Evolutionary conservation across 78 protist species (phyloP).

Genomic region (Bigelowiella natans): DNA sequence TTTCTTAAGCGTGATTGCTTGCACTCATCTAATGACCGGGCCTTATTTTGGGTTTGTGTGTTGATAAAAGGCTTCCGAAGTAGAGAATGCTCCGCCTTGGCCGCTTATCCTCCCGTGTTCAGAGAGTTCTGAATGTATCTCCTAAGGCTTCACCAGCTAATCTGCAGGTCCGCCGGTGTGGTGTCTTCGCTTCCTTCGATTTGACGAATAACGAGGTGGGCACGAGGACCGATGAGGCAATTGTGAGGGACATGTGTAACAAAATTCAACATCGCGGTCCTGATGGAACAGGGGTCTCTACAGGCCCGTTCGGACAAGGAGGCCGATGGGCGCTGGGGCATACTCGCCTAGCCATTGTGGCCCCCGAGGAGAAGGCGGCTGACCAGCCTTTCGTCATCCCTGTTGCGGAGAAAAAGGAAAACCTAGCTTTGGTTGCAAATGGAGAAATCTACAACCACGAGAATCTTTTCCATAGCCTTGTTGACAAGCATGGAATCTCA

Average conservation of each 20-base stretch:
- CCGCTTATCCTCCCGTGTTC: no score
- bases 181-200: background rate
- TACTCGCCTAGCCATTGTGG: background rate
- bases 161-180: background rate
- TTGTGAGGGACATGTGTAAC: background rate
- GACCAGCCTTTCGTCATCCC: background rate
- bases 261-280: background rate
- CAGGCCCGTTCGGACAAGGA: background rate
- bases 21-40: no score
- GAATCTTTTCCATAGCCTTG: no score
- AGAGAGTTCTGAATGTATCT: no score
- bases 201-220: background rate
- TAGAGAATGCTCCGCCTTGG: no score
- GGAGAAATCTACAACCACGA: constrained; percentile 42
- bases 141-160: no score
- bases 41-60: no score
- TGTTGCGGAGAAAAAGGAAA: background rate
- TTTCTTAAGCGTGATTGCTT: no score
- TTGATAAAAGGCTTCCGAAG: no score
- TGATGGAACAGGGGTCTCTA: background rate
- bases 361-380: background rate
- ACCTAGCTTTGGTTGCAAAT: constrained; percentile 6
- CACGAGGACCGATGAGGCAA: no score
- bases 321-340: background rate
- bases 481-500: no score